Evolutionary conservation across 108 stramenopile species (phyloP), one percentile per base, ranked within the genome.

Genomic region (Pelagomonas calceolata): DNA sequence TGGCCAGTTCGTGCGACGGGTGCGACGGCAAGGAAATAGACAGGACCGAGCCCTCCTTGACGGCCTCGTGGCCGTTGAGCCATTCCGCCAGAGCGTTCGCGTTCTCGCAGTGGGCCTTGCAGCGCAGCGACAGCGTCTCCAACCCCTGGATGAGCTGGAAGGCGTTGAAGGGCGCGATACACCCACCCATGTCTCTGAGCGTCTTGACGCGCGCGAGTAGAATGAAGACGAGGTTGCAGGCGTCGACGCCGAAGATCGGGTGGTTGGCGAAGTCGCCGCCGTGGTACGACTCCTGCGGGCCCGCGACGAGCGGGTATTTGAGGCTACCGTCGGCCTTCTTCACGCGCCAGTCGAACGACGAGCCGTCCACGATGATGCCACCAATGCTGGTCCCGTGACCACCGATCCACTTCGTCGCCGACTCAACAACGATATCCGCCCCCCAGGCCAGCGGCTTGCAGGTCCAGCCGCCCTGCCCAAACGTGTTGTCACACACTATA

Each of bases 341-440:
- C 26, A 81, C 82, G 34, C 80, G 80, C 92, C 92, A 93, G 68
- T 81, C 70, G 78, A 93, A 93, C 0, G 69, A 78, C 31, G 85
- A 86, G 37, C 77, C 80, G 39, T 43, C 39, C 9, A 43, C 39
- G 39, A 43, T 43, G 39, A 43, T 12, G 36, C 87, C 88, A 37
- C 85, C 87, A 32, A 91, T 68, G 70, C 78, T 75, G 18, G 85
- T 76, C 17, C 91, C 91, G 73, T 92, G 89, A 31, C 94, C 94
- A 35, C 92, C 90, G 34, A 87, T 78, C 94, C 94, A 95, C 73
- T 95, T 95, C 63, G 94, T 93, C 36, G 79, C 70, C 31, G 90
- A 91, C 68, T 81, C 72, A 12, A 88, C 84, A 31, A 95, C 75
- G 68, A 95, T 88, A 60, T 91, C 86, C 32, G 82, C 88, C 69